Evolutionary conservation across 768 basidiomycete species (phyloP), one percentile per base, ranked within the genome.

Genomic region (Pleurotus tuber-regium): DNA sequence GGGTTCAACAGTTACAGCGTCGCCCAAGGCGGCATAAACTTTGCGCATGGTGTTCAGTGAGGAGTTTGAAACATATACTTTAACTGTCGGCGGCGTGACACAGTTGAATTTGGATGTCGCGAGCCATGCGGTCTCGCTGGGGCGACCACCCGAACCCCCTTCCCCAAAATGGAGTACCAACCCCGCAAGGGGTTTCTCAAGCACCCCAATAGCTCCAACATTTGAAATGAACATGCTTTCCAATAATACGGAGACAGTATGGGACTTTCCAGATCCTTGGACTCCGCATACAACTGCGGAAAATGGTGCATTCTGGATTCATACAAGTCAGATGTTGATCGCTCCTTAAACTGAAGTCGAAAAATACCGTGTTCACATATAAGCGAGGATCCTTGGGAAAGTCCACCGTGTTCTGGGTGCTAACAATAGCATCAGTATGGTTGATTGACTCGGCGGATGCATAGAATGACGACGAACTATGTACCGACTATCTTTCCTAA

Each of bases 261-360:
- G 87, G 0, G 85, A 87, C 59, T 89, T 89, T 7, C 87, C 87
- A 0, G 86, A 83, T 0, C 87, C 76, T 68, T 89, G 87, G 0
- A 87, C 86, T 0, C 87, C 87, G 47, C 87, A 89, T 2, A 89
- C 77, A n/a, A 89, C 59, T 0, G 86, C 83, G 0, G 87, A 88
- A 58, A 87, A 84, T 0, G 87, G 87, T 0, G 87, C 74, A 59
- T 87, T 89, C 87, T 87, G 38, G 53, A 12, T 11, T n/a, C n/a
- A n/a, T n/a, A n/a, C n/a, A n/a, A n/a, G n/a, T n/a, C n/a, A n/a
- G n/a, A n/a, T n/a, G n/a, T n/a, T n/a, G n/a, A n/a, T n/a, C n/a
- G n/a, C n/a, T n/a, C n/a, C n/a, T n/a, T n/a, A n/a, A n/a, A n/a
- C n/a, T n/a, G n/a, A n/a, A n/a, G n/a, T n/a, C n/a, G n/a, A n/a